Evolutionary conservation across 2,329 filamentous ascomycete genomes (phyloP), one percentile per base, ranked within the genome.

Genomic region (Hirsutella thompsonii): DNA sequence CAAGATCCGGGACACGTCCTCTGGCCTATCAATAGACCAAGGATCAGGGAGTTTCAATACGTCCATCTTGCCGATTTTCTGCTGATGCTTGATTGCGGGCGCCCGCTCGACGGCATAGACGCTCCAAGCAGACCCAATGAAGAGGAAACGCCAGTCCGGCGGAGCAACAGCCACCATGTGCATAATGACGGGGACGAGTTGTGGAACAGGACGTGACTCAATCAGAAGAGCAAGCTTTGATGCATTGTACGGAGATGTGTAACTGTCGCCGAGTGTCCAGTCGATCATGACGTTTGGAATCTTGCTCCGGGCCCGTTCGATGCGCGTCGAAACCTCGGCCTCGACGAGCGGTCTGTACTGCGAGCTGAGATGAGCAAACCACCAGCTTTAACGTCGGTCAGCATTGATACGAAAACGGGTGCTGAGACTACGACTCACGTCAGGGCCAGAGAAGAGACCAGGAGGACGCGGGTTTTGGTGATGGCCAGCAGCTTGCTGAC

Each of bases 221-320:
- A 74, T 66, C n/a, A 74, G 49, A 11, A 74, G 59, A 30, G 70
- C 70, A 21, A 74, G 53, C 48, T 73, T 74, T 40, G 68, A 67
- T 16, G 59, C 50, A 49, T 74, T 72, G 52, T 61, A 69, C 13
- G 54, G 57, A 14, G 52, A 46, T 23, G 55, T 56, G 6, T 60
- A 58, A 46, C 62, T 54, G 19, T 47, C 46, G 18, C 47, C 45
- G 2, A 53, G 46, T 28, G 49, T 47, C 64, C 63, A 66, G 48
- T 64, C 61, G 38, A 66, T 54, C 42, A 61, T 62, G 47, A 67
- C 54, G 34, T 48, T 50, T 9, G 62, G 62, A 1, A 64, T 60
- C 45, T 57, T 62, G 42, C 60, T 60, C 26, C 57, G 55, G 1
- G 63, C 62, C 41, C 67, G 60, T 20, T 62, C 56, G 30, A 69